Percentiles rank a stretch among this genome's conserved stretches.
Evolutionary conservation across 208 protist genomes (phyloP).

Genomic region (Wallacemonas sp.): DNA sequence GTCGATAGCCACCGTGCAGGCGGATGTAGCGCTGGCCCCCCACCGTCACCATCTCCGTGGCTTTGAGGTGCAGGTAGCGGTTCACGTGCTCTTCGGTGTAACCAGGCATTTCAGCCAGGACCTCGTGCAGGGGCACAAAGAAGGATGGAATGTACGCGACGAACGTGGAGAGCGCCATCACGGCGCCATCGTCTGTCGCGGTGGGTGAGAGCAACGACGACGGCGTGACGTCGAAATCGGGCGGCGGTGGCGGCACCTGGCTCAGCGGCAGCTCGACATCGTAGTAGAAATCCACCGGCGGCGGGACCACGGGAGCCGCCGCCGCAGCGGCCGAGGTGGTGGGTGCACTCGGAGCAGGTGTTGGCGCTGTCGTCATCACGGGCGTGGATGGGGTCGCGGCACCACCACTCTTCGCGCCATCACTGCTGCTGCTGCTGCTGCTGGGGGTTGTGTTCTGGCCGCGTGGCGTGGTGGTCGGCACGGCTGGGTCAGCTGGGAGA

Average conservation of each 20-base stretch:
- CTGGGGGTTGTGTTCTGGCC: no score
- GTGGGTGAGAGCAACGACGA: constrained; percentile 40
- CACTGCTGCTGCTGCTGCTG: no score
- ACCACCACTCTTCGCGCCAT: no score
- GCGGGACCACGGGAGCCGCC: constrained; percentile 3
- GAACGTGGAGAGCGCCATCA: constrained; percentile 76
- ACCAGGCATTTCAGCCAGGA: constrained; percentile 76
- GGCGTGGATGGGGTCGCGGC: no score
- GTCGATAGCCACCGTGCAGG: constrained; percentile 72
- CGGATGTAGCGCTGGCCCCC: constrained; percentile 61
- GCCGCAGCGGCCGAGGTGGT: neutral
- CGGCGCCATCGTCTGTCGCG: constrained; percentile 52
- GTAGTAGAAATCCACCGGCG: constrained; percentile 81
- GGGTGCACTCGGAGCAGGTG: neutral
- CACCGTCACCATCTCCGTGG: constrained; percentile 75
- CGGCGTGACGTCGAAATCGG: constrained; percentile 68
- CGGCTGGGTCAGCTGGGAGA: constrained; percentile 3
- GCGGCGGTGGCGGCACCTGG: constrained; percentile 62
- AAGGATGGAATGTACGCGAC: constrained; percentile 83
- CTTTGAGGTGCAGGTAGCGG: constrained; percentile 56
- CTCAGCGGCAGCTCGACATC: constrained; percentile 60
- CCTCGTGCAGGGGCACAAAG: constrained; percentile 74
- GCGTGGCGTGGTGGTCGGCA: neutral
- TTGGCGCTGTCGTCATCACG: neutral
- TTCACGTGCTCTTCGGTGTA: constrained; percentile 87